A percentile compares a stretch with the other conserved stretches of the same genome.
Evolutionary conservation across 345 rosid genomes (phyloP).

Genomic region (Sonneratia alba): DNA sequence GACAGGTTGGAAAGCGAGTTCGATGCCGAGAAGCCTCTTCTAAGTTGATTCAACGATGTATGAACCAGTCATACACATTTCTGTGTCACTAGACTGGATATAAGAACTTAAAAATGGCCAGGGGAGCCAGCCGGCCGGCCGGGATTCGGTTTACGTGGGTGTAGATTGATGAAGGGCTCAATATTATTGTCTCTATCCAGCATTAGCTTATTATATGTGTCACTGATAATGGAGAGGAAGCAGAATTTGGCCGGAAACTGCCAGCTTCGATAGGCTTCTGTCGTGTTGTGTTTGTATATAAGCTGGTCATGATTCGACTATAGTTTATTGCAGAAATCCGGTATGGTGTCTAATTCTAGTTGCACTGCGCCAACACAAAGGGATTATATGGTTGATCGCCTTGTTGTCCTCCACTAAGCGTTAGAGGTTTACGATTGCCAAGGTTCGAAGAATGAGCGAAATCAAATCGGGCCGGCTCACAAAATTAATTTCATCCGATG

Average conservation of each 20-base stretch:
- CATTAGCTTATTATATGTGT: not conserved
- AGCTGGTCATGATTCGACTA: not conserved
- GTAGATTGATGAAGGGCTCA: not conserved
- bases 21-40: constrained; percentile 61
- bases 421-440: no score
- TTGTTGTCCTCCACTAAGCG: no score
- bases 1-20: constrained; percentile 33
- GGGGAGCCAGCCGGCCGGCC: not conserved
- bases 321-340: not conserved
- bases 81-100: not conserved
- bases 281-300: not conserved
- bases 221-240: not conserved
- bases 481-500: no score
- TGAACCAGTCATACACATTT: not conserved
- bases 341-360: no score
- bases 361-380: no score
- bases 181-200: no score
- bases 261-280: not conserved
- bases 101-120: not conserved
- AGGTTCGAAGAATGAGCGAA: no score
- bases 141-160: no score
- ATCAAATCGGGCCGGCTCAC: no score
- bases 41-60: constrained; percentile 24
- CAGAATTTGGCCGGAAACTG: not conserved
- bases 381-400: no score